Conservation (phyloP, 148 eudicot genomes). For the Chenopodium album region DNA sequence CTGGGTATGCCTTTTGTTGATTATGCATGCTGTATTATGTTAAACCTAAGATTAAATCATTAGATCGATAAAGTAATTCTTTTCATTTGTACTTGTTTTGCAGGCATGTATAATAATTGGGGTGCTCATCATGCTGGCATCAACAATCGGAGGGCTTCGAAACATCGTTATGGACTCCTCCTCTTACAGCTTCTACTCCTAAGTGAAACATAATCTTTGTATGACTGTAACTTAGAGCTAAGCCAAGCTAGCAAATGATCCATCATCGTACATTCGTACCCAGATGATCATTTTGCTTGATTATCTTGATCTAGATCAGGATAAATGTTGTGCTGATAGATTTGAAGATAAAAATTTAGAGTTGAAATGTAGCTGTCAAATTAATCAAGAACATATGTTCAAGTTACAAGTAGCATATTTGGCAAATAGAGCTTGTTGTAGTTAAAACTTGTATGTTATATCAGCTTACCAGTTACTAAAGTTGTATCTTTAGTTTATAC, state of each 20-base stretch:
- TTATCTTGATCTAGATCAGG: neutral
- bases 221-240: neutral
- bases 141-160: constrained; percentile 80
- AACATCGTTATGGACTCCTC: constrained; percentile 80
- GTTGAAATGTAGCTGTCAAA: neutral
- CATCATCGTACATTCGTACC: too few relatives aligned
- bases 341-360: too few relatives aligned
- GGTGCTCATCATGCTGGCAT: constrained; percentile 74
- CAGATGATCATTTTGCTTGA: neutral
- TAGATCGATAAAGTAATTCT: neutral
- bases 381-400: neutral
- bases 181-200: constrained; percentile 67
- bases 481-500: too few relatives aligned
- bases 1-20: constrained; percentile 47
- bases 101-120: constrained; percentile 77
- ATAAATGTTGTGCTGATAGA: neutral
- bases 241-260: neutral
- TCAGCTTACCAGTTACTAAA: neutral
- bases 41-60: neutral
- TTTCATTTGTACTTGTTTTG: neutral
- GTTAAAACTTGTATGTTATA: neutral
- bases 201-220: neutral
- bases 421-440: neutral
- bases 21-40: neutral
- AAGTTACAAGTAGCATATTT: neutral